Percentiles rank a stretch among this genome's conserved stretches.
Conservation (phyloP, 257 asterid genomes). For the Ballota nigra region DNA sequence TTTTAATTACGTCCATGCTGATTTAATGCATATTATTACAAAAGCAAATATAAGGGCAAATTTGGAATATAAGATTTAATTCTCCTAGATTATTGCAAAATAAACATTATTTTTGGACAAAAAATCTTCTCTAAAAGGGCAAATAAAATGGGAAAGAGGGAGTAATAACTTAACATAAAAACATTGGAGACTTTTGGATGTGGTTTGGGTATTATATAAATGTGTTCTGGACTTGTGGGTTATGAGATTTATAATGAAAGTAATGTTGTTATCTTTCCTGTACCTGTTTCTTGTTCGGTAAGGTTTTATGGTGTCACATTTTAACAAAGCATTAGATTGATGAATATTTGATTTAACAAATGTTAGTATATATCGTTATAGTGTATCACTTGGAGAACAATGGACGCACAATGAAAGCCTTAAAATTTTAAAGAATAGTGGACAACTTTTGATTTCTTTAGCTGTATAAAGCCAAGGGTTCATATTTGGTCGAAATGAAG, state of each 20-base stretch:
- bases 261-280: neutral
- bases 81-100: no score
- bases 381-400: neutral
- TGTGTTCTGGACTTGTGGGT: neutral
- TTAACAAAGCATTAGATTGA: neutral
- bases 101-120: no score
- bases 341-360: neutral
- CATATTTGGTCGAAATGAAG: neutral
- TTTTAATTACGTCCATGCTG: no score
- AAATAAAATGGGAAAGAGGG: no score
- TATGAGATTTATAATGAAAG: constrained; percentile 4
- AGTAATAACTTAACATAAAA: neutral
- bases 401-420: neutral
- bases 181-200: neutral
- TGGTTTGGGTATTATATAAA: neutral
- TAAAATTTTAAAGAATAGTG: neutral
- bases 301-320: neutral
- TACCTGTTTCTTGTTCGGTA: constrained; percentile 4
- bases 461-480: neutral
- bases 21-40: no score
- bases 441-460: neutral
- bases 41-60: no score
- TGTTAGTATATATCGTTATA: neutral
- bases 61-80: no score
- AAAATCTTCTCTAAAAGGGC: no score